Conservation (phyloP, 2,329 filamentous ascomycete genomes). For the Exophiala oligosperma region DNA sequence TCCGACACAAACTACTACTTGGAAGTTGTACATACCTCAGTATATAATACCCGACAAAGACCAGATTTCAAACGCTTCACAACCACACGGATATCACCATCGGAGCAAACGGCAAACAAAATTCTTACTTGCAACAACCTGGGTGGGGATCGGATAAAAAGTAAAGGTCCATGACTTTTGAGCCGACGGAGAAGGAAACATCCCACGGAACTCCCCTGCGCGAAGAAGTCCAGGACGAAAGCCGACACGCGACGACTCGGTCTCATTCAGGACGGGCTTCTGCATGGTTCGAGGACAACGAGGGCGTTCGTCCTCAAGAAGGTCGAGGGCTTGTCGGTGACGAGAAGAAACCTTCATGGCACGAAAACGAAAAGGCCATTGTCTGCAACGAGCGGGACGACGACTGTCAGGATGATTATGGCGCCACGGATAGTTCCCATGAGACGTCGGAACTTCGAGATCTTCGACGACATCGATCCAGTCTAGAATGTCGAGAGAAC, state of each 20-base stretch:
- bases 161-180: constrained; percentile 19
- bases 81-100: too few relatives aligned
- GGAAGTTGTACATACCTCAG: too few relatives aligned
- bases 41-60: too few relatives aligned
- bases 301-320: not conserved
- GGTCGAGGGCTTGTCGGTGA: not conserved
- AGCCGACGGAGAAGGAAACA: constrained; percentile 11
- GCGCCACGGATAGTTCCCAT: not conserved
- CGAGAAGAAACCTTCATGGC: constrained; percentile 7
- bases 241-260: constrained; percentile 3
- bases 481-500: constrained; percentile 1
- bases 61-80: too few relatives aligned
- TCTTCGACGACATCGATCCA: not conserved
- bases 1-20: too few relatives aligned
- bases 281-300: not conserved
- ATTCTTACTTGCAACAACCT: too few relatives aligned
- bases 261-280: not conserved
- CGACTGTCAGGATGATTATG: not conserved
- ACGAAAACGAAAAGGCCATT: constrained; percentile 16
- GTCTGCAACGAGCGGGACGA: not conserved
- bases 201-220: constrained; percentile 22
- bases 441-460: not conserved
- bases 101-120: too few relatives aligned
- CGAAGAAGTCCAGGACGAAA: constrained; percentile 18
- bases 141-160: not conserved